phyloP scores from a whole-genome alignment of 345 rosid species.

The Murraya paniculata region DNA sequence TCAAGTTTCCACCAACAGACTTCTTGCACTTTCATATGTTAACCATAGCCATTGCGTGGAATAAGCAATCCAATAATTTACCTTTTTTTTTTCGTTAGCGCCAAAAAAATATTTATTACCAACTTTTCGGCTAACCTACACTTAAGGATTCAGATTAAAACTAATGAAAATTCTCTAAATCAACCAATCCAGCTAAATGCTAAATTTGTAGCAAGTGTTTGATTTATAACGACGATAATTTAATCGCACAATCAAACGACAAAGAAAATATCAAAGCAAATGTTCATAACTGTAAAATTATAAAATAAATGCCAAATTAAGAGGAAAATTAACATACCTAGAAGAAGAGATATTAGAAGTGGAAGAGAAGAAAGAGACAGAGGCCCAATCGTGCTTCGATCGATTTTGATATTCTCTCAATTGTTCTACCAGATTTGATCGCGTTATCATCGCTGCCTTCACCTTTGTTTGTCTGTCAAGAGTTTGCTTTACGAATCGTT shows the following conservation, averaged over 20 bases:
- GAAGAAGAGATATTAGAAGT: constrained; percentile 70
- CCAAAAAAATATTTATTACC: background rate
- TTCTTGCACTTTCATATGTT: background rate
- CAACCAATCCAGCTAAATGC: background rate
- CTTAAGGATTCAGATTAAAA: background rate
- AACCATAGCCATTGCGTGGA: background rate
- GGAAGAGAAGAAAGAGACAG: constrained; percentile 91
- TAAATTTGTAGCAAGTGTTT: background rate
- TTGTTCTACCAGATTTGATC: constrained; percentile 93
- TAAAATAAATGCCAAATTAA: background rate
- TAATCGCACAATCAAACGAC: background rate
- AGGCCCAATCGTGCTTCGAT: constrained; percentile 97
- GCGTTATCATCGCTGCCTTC: constrained; percentile 69
- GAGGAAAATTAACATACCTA: constrained; percentile 40
- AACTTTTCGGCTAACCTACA: background rate
- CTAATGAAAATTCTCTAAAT: background rate
- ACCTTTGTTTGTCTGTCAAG: constrained; percentile 4
- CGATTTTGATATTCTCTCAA: constrained; percentile 93
- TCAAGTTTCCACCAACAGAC: background rate
- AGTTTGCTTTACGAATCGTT: constrained; percentile 9
- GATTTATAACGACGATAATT: background rate
- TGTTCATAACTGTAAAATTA: background rate
- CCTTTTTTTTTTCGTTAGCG: background rate
- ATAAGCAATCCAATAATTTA: background rate
- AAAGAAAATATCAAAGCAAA: background rate